Evolutionary conservation across 257 asterid species (phyloP), one percentile per base, ranked within the genome.

Genomic region (Avicennia marina): DNA sequence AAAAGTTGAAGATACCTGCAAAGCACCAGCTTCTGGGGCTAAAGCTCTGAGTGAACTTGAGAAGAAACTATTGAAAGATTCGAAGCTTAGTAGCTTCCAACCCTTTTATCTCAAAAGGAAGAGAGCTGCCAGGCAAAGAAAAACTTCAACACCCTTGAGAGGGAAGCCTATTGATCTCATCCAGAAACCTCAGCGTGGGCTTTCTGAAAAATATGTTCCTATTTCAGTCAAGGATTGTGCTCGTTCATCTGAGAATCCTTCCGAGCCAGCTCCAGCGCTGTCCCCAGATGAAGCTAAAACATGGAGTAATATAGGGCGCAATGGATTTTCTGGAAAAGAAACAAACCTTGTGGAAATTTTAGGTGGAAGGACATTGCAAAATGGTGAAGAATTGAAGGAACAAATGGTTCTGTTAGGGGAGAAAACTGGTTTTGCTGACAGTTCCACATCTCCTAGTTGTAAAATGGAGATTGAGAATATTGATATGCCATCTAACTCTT

Each of bases 71-170:
- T n/a, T n/a, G n/a, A n/a, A n/a, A n/a, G n/a, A n/a, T n/a, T n/a
- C n/a, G n/a, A 70, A 75, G 12, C 41, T 5, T 36, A 4, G 41
- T 12, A 36, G 13, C 13, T 55, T 62, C 58, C 64, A 61, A 48
- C 59, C 81, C 19, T 80, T 65, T 54, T 31, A 44, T 55, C 55
- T 25, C 56, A 82, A 74, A 64, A 78, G 80, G 72, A 81, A 79
- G 68, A n/a, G 85, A 71, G 81, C 73, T 60, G 6, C 31, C 41
- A 74, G 87, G 60, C 64, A 19, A 41, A 66, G 75, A 53, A 73
- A n/a, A n/a, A n/a, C n/a, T n/a, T n/a, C n/a, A n/a, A n/a, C 62
- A 63, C 27, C 38, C 3, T 18, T 19, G 45, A 48, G 12, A 40
- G 49, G n/a, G n/a, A 60, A 38, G 53, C 68, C 54, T 60, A 29